Evolutionary conservation across 164 flowering plant species (phyloP).

Genomic region (Platanus orientalis): DNA sequence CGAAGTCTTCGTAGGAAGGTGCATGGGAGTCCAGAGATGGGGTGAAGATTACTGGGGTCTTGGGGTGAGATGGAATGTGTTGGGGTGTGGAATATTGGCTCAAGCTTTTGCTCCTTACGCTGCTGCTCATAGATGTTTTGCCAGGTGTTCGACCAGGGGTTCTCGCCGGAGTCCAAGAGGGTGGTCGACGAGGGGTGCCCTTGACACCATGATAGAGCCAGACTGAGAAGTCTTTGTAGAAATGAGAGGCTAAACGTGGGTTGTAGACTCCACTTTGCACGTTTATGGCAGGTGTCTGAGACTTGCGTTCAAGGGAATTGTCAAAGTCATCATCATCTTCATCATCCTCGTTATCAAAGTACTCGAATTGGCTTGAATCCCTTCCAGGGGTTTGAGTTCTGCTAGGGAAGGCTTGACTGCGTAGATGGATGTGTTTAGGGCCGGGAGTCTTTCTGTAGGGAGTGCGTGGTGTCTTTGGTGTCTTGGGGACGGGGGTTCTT

Average conservation of each 20-base stretch:
- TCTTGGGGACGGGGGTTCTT: conserved; percentile 43
- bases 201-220: conserved; percentile 71
- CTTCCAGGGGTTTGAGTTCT: conserved; percentile 23
- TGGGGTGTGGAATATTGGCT: conserved; percentile 23
- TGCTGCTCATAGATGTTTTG: conserved; percentile 29
- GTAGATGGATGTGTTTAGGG: conserved; percentile 35
- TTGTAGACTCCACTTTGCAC: conserved; percentile 32
- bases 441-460: conserved; percentile 23
- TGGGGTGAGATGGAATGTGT: conserved; percentile 11
- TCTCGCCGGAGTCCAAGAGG: conserved; percentile 80
- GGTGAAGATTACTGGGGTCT: conserved; percentile 28
- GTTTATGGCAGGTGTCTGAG: conserved; percentile 37
- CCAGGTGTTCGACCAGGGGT: conserved; percentile 56
- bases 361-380: conserved; percentile 12
- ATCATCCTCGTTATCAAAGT: conserved; percentile 26
- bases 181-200: conserved; percentile 57
- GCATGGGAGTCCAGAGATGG: conserved; percentile 24
- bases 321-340: conserved; percentile 53
- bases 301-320: conserved; percentile 53
- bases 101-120: conserved; percentile 25
- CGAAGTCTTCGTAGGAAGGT: conserved; percentile 30
- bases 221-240: conserved; percentile 67
- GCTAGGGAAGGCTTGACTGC: conserved; percentile 31
- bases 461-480: conserved; percentile 22
- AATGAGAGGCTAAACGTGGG: conserved; percentile 66